Base-by-base conservation (phyloP, 2,329 filamentous ascomycete species). In the Verticillium nonalfalfae region DNA sequence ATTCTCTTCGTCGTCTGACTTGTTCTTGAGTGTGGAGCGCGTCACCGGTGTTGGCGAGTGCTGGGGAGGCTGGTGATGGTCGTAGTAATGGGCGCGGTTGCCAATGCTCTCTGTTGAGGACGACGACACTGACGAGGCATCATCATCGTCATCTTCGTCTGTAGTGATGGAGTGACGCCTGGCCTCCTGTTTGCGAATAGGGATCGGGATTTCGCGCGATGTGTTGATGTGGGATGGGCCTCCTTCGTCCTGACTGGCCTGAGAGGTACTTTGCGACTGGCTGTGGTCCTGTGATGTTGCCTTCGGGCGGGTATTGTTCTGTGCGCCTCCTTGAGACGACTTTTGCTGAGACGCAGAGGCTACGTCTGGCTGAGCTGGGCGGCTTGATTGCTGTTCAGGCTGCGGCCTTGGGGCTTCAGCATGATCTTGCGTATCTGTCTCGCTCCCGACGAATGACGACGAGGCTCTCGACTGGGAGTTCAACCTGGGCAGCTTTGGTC, bases 201-300 rank as follows among this genome's bases (percentile, higher is more conserved):
- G 64, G 40, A 65, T 64, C 13, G 64, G 64, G 59, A 65, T 65
- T 57, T 65, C 64, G 45, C 59, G 59, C 21, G 62, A 60, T 56
- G 57, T 52, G 55, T 61, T 63, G 58, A 65, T 18, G 38, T 63
- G 62, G 14, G 38, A 60, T 26, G 64, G 62, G 13, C 60, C 61
- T 35, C 56, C 38, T 45, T 31, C 59, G 4, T 54, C 45, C 14
- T 26, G 14, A 18, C 18, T 26, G 18, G 15, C 13, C 21, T 21
- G 45, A 7, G 18, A 50, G n/a, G n/a, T 21, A 18, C 7, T 50
- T 21, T 50, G n/a, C n/a, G 18, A 7, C 6, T n/a, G 18, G 45
- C n/a, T 26, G 18, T 21, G 9, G 9, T 13, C 13, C 35, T 36
- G 35, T 36, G 35, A 36, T 9, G 35, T 50, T 18, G 21, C 26